Evolutionary conservation across 2,329 filamentous ascomycete species (phyloP).

Genomic region (Cytospora piceicola): DNA sequence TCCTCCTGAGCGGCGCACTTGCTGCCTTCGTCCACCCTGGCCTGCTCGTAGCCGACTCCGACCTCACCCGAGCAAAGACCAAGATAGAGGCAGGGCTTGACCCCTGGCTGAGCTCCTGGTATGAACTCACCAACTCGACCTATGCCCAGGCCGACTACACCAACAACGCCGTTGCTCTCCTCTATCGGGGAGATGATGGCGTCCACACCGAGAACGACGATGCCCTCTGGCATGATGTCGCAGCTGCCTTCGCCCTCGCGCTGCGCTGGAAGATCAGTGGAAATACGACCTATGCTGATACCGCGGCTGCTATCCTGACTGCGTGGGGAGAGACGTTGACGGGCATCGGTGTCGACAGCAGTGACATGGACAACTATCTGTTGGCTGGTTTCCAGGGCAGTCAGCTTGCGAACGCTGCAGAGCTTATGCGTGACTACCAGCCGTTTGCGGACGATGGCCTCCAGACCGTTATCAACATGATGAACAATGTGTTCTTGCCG

Average conservation of each 20-base stretch:
- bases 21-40: constrained; percentile 24
- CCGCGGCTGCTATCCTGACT: constrained; percentile 43
- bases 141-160: constrained; percentile 20
- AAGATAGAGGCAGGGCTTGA: constrained; percentile 13
- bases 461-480: constrained; percentile 37
- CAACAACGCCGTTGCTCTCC: constrained; percentile 2
- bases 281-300: constrained; percentile 42
- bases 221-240: constrained; percentile 23
- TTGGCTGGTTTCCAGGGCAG: constrained; percentile 50
- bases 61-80: constrained; percentile 19
- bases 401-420: constrained; percentile 51
- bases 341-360: constrained; percentile 39
- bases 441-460: constrained; percentile 38
- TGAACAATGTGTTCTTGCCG: constrained; percentile 44
- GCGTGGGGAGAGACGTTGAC: constrained; percentile 44
- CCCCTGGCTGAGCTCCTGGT: constrained; percentile 24
- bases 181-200: constrained; percentile 23
- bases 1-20: constrained; percentile 2
- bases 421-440: constrained; percentile 44
- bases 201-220: constrained; percentile 7
- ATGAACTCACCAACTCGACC: constrained; percentile 6
- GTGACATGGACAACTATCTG: constrained; percentile 42
- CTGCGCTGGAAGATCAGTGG: constrained; percentile 47
- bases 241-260: constrained; percentile 33
- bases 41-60: constrained; percentile 19